Percentiles rank a stretch among this genome's conserved stretches.
Conservation (phyloP, 139 green algal species). For the Chlorella sorokiniana region DNA sequence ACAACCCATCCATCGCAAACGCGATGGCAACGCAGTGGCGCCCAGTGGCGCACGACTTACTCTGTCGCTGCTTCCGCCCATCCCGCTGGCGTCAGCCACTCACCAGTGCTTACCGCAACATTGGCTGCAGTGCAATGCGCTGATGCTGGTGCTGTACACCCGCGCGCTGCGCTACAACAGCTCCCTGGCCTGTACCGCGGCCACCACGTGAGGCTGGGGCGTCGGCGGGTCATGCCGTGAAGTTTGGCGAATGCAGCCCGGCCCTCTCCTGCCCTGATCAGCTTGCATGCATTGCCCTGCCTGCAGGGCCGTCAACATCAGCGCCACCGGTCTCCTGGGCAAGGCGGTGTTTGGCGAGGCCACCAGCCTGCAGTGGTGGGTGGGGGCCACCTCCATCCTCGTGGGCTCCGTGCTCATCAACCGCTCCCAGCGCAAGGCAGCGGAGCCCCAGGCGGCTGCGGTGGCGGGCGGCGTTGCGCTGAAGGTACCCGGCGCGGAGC, state of each 20-base stretch:
- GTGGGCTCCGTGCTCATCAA: conserved; percentile 4
- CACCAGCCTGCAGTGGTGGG: conserved; percentile 27
- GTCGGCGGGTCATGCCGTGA: too few species aligned
- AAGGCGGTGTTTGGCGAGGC: conserved; percentile 11
- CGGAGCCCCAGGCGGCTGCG: not conserved
- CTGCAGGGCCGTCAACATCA: conserved; percentile 23
- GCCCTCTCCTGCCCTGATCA: too few species aligned
- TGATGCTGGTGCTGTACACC: conserved; percentile 19
- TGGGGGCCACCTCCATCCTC: conserved; percentile 14
- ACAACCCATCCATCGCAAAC: not conserved
- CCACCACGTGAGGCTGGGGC: too few species aligned
- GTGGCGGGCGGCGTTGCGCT: not conserved
- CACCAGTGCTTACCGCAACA: not conserved
- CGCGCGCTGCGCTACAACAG: conserved; percentile 9
- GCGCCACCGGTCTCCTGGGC: conserved; percentile 23
- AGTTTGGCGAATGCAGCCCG: too few species aligned
- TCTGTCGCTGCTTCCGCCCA: too few species aligned
- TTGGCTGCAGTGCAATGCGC: conserved; percentile 16
- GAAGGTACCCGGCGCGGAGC: not conserved
- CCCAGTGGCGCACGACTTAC: not conserved
- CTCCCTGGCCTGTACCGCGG: conserved; percentile 12
- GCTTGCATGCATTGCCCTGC: too few species aligned
- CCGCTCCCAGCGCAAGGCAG: not conserved
- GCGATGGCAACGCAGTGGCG: not conserved
- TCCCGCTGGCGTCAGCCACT: not conserved